These are phyloP conservation scores for Blastomyces gilchristii DNA, from an alignment of 2,329 filamentous ascomycete species.

Conservation along the genomic window DNA sequence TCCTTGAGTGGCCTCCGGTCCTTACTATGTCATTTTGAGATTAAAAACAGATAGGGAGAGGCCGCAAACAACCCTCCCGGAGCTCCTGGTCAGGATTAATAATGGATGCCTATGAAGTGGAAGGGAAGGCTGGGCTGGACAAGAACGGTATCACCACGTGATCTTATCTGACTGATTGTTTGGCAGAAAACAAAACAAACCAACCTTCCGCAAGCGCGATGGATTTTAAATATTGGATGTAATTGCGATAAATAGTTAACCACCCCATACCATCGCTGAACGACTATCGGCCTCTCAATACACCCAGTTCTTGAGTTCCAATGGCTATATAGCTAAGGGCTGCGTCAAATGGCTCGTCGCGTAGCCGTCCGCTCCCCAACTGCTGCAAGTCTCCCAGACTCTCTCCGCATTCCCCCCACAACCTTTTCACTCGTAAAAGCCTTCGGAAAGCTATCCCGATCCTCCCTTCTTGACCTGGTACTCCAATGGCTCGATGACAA, in stretches of 20 bases:
- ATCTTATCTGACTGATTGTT: constrained; percentile 5
- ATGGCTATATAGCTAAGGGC: neutral
- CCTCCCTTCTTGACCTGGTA: constrained; percentile 60
- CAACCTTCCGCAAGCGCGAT: too few species aligned
- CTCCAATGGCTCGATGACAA: constrained; percentile 66
- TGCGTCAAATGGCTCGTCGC: constrained; percentile 12
- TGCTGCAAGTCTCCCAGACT: constrained; percentile 59
- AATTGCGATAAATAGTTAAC: neutral
- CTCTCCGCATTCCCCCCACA: constrained; percentile 55
- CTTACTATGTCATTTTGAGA: too few species aligned
- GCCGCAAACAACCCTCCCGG: too few species aligned
- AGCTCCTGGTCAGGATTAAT: too few species aligned
- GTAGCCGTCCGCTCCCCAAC: constrained; percentile 48
- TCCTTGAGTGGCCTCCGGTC: too few species aligned
- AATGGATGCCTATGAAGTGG: too few species aligned
- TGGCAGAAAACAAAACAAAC: neutral
- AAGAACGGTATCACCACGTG: neutral
- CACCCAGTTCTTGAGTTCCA: neutral
- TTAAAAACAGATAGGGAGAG: too few species aligned
- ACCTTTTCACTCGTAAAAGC: constrained; percentile 56
- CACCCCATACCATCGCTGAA: neutral
- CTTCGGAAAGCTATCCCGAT: constrained; percentile 59
- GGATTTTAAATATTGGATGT: too few species aligned
- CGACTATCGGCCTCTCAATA: neutral
- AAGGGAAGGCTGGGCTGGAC: too few species aligned